Evolutionary conservation across 2,329 filamentous ascomycete species (phyloP), one percentile per base, ranked within the genome.

Genomic region (Pseudopithomyces maydicus): DNA sequence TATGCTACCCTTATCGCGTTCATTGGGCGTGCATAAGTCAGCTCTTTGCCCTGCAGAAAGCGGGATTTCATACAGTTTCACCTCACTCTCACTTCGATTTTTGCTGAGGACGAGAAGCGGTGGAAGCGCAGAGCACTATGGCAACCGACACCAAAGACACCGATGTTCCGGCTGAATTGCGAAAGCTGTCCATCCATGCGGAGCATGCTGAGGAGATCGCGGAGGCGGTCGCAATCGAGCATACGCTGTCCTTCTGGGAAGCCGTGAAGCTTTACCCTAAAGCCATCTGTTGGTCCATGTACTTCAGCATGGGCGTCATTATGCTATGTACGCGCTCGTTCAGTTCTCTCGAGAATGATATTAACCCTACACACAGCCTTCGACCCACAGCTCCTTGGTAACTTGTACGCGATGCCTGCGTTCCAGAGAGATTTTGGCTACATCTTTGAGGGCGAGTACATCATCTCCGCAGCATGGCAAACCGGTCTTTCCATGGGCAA

Each of bases 301-400:
- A 85, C 65, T 84, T 88, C 61, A 85, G 82, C 4, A 74, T 86
- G 2, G 84, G 84, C 6, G 82, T 87, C 36, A 83, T 87, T 60
- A 87, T 87, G 84, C 71, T 82, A 41, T 85, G 68, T 71, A 64
- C 11, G 61, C 26, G 14, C 35, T 5, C 3, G 12, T 26, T 19
- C 33, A 29, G 19, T 35, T 7, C 14, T 33, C 35, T 3, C 2
- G 20, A 22, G 19, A 23, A 10, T 29, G 15, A 35, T 7, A 43
- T 56, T 66, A 38, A 54, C n/a, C 14, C 20, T 26, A 38, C 32
- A 7, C 20, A 47, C 33, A 61, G 75, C 85, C 3, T 90, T 88
- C 65, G 86, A 89, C 67, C 84, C 85, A 0, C 86, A 89, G 68
- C 80, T 89, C 10, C 79, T 88, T 17, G 85, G 85, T 22, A 86